Evolutionary conservation across 1,139 yeast species (phyloP).

Genomic region (Yamadazyma mexicana): DNA sequence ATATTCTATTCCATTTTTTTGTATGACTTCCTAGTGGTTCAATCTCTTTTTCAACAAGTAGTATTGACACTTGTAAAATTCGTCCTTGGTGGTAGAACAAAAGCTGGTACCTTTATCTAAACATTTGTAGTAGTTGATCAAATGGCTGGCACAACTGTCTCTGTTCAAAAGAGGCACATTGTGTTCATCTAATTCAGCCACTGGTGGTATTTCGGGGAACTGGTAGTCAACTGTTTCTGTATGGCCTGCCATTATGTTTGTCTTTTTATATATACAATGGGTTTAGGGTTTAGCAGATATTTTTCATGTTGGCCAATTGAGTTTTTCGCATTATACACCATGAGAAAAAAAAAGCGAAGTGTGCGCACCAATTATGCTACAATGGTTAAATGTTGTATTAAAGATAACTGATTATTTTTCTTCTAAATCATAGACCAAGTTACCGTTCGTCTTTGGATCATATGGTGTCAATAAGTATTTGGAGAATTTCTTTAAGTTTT

Average conservation of each 20-base stretch:
- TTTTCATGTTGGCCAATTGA: conserved; percentile 9
- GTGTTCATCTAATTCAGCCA: conserved; percentile 39
- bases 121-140: conserved; percentile 47
- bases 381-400: neutral
- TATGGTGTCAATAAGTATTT: conserved; percentile 68
- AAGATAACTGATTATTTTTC: conserved; percentile 34
- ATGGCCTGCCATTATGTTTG: conserved; percentile 10
- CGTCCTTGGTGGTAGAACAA: conserved; percentile 44
- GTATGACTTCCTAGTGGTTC: conserved; percentile 3
- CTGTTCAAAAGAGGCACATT: conserved; percentile 49
- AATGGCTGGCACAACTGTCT: conserved; percentile 49
- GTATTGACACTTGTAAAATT: conserved; percentile 50
- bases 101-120: conserved; percentile 48
- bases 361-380: conserved; percentile 1
- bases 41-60: conserved; percentile 46
- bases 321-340: conserved; percentile 6
- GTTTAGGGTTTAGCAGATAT: neutral
- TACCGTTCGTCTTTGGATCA: conserved; percentile 61
- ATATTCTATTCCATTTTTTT: neutral
- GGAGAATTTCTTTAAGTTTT: conserved; percentile 76
- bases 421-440: conserved; percentile 64
- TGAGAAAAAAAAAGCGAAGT: conserved; percentile 3
- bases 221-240: conserved; percentile 18
- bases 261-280: neutral
- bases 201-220: conserved; percentile 25